These are phyloP conservation scores for Dinochytrium kinnereticum DNA, from an alignment of 371 early-diverging fungal species.

Conservation along the genomic window DNA sequence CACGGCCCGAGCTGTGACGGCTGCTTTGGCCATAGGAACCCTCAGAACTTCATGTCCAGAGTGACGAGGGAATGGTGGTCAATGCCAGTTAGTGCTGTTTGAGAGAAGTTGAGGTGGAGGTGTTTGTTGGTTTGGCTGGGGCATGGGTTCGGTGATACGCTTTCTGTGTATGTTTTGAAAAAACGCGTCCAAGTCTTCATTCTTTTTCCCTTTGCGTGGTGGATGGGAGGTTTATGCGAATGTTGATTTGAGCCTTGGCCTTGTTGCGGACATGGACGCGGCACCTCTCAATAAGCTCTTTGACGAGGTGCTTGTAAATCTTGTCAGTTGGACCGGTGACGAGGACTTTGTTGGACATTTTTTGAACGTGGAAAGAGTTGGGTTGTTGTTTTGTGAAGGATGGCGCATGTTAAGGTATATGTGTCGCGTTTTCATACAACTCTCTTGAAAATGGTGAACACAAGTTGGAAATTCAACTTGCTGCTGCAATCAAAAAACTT, in stretches of 20 bases:
- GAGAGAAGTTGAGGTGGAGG: too few species aligned
- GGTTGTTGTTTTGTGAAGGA: background rate
- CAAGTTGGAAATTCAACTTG: too few species aligned
- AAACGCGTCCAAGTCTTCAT: conserved; percentile 4
- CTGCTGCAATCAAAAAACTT: too few species aligned
- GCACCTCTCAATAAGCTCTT: conserved; percentile 14
- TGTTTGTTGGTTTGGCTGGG: too few species aligned
- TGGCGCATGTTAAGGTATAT: background rate
- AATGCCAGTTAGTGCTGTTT: background rate
- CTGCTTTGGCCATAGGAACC: background rate
- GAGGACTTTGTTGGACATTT: conserved; percentile 9
- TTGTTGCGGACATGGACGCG: conserved; percentile 20
- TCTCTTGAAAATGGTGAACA: too few species aligned
- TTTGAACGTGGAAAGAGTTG: background rate
- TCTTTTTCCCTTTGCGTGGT: conserved; percentile 1
- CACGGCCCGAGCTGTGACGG: background rate
- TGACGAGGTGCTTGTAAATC: conserved; percentile 23
- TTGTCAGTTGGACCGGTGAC: conserved; percentile 29
- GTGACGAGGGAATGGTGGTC: background rate
- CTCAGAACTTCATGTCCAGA: background rate
- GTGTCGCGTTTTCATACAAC: too few species aligned
- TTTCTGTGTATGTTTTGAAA: background rate
- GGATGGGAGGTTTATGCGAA: background rate
- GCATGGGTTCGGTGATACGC: background rate
- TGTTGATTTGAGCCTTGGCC: conserved; percentile 4